Base-by-base conservation (phyloP, 2,329 filamentous ascomycete genomes). In the Blumeriella jaapii region DNA sequence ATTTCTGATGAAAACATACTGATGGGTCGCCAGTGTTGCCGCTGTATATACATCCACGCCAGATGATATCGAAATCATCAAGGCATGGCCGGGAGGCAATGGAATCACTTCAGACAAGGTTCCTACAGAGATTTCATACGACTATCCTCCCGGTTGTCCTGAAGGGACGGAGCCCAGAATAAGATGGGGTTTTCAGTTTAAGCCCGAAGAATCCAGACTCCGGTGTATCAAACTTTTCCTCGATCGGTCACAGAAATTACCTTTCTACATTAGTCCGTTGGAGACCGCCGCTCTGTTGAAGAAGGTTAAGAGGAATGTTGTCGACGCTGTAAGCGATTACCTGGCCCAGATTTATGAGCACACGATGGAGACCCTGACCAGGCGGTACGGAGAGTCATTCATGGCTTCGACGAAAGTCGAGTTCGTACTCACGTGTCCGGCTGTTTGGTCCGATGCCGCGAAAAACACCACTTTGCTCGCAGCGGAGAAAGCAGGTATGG, bases 51-150 rank as follows among this genome's bases (percentile, higher is more conserved):
- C 77, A 10, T 78, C 74, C 3, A 82, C 75, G 1, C 81, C 82
- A 9, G 81, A 87, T 55, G 82, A 86, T 55, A 67, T 87, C 39
- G 80, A 86, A 54, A 83, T 86, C 50, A 85, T 87, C 62, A 86
- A 85, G 62, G 79, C 73, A 10, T 89, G 82, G 82, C 82, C 82
- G 0, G 82, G 82, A 16, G 80, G 80, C 17, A 86, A 87, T 53
- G 81, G 81, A 50, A 84, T 87, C 59, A 86, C 82, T n/a, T 85
- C 80, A 22, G 82, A 89, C 63, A 89, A 89, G 63, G 82, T 87
- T 2, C 82, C 82, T 1, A 85, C 81, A 10, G 82, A 87, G 56
- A 78, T 87, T 38, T 59, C 63, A 35, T 78, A 80, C 45, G 65
- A 69, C 39, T 57, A 61, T 19, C 57, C 62, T 34, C 53, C 59